Evolutionary conservation across 305 asterid genomes (phyloP), one percentile per base, ranked within the genome.

Genomic region (Fraxinus latifolia): DNA sequence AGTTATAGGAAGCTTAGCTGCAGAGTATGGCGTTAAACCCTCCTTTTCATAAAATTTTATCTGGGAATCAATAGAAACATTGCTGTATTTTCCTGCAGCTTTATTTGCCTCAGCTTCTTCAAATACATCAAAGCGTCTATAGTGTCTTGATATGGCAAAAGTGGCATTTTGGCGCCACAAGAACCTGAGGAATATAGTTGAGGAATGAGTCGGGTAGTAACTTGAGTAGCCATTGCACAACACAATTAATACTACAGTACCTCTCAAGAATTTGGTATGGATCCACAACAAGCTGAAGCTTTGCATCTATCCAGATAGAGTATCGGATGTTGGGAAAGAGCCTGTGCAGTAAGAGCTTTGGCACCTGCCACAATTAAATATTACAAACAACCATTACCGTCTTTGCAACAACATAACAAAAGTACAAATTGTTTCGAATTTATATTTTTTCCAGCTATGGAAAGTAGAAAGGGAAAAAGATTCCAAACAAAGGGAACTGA

Each of bases 71-170:
- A 96, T 91, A 80, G 98, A 93, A 44, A 50, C 83, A 84, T 94
- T 93, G 79, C 93, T 92, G 74, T 96, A 96, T 79, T 94, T 96
- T 83, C 93, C 97, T 78, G 93, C 97, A 87, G 91, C 97, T 87
- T 94, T 96, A 86, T 96, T 96, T 73, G 98, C 98, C 87, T 92
- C 99, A 11, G 98, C 99, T 90, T 96, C 99, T 89, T 88, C 94
- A 83, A 92, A 94, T 79, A 96, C 99, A 60, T 93, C 97, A 86
- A 94, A 94, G 80, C 97, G 97, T 36, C 84, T 87, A 62, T 96
- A 94, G 86, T 96, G 99, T 83, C 92, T 91, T 60, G 98, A 96
- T 88, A 96, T 96, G 36, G 99, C 98, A 86, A 90, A 94, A 23
- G 98, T 87, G 77, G 96, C 98, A 88, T 91, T 94, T 71, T 91